A percentile compares a stretch with the other conserved stretches of the same genome.
phyloP scores from a whole-genome alignment of 768 basidiomycete genomes.

The Guyanaporus albipodus region DNA sequence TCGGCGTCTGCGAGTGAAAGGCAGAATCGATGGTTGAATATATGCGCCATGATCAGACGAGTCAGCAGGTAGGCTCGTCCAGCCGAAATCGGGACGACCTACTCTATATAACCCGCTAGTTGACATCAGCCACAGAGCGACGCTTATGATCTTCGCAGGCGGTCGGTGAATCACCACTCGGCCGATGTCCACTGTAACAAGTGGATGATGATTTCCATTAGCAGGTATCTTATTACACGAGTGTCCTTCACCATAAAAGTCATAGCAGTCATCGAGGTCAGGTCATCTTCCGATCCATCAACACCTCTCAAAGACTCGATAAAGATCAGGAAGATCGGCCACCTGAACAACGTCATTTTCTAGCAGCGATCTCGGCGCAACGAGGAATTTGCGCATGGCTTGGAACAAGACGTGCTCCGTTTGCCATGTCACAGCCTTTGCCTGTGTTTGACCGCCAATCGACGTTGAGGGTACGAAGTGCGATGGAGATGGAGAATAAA shows the following conservation, averaged over 20 bases:
- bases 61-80: too few species aligned
- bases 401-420: conserved; percentile 91
- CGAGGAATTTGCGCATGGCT: conserved; percentile 71
- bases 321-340: conserved; percentile 87
- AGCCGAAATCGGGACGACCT: too few species aligned
- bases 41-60: too few species aligned
- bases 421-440: conserved; percentile 71
- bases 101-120: too few species aligned
- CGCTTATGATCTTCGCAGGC: too few species aligned
- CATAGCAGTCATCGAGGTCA: background rate
- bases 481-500: conserved; percentile 61
- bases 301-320: conserved; percentile 93
- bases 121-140: too few species aligned
- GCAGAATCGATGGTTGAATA: too few species aligned
- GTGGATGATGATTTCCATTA: too few species aligned
- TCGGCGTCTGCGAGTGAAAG: too few species aligned
- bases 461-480: conserved; percentile 13
- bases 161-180: too few species aligned
- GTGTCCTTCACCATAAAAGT: background rate
- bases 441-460: conserved; percentile 38
- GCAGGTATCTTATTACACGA: too few species aligned
- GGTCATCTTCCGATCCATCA: conserved; percentile 36
- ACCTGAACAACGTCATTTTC: conserved; percentile 80
- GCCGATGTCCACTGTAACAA: too few species aligned
- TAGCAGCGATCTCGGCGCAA: conserved; percentile 60